Percentiles rank a stretch among this genome's conserved stretches.
These are phyloP conservation scores for Amyloporia xantha DNA, from an alignment of 768 basidiomycete genomes.

Conservation along the genomic window DNA sequence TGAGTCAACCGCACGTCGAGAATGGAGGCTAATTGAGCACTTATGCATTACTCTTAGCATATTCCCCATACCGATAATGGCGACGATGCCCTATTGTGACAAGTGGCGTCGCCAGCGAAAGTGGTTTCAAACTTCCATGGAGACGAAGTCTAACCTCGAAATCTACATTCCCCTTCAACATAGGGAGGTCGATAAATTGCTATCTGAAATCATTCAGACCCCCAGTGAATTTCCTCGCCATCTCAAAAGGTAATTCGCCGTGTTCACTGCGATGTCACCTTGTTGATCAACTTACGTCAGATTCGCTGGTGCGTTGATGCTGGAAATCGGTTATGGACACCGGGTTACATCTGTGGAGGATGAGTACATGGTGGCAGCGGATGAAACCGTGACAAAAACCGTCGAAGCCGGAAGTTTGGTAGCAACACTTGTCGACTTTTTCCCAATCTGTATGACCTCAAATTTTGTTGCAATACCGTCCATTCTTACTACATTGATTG, in stretches of 20 bases:
- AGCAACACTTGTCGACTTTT: constrained; percentile 19
- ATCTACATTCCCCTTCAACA: constrained; percentile 20
- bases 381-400: constrained; percentile 10
- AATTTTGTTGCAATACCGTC: not conserved
- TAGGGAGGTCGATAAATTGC: constrained; percentile 21
- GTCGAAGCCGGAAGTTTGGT: constrained; percentile 11
- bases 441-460: constrained; percentile 8
- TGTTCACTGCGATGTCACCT: not conserved
- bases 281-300: constrained; percentile 9
- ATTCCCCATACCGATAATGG: constrained; percentile 1
- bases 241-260: constrained; percentile 1
- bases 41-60: too few relatives aligned
- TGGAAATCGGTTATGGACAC: constrained; percentile 29
- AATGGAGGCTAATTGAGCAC: not conserved
- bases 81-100: constrained; percentile 7
- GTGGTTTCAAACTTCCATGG: not conserved
- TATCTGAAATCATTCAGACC: constrained; percentile 19
- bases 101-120: constrained; percentile 1
- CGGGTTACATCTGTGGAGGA: constrained; percentile 21
- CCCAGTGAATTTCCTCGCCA: constrained; percentile 18
- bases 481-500: not conserved
- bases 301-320: constrained; percentile 24
- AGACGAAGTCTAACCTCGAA: constrained; percentile 8
- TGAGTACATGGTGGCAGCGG: constrained; percentile 17
- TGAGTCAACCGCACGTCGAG: constrained; percentile 8